A percentile compares a stretch with the other conserved stretches of the same genome.
Evolutionary conservation across 768 basidiomycete genomes (phyloP).

Genomic region (Rhodotorula sphaerocarpa): DNA sequence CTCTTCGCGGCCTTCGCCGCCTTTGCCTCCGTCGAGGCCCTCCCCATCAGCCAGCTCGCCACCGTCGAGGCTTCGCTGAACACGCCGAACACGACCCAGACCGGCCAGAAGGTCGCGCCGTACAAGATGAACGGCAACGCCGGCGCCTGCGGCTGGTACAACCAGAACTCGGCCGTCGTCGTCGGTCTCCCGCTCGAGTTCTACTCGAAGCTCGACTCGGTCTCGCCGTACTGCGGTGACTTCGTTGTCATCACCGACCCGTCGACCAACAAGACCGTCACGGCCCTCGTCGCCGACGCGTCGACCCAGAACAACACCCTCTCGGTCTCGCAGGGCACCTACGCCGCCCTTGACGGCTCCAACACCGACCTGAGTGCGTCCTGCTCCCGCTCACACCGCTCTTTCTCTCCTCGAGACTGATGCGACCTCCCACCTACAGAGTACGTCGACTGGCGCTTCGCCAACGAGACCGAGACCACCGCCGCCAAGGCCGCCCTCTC

Average conservation of each 20-base stretch:
- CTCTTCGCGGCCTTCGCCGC: slow-evolving; percentile 29
- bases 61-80: slow-evolving; percentile 23
- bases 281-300: slow-evolving; percentile 63
- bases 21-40: slow-evolving; percentile 12
- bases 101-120: slow-evolving; percentile 2
- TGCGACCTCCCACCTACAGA: slow-evolving; percentile 41
- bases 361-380: slow-evolving; percentile 11
- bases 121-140: slow-evolving; percentile 54
- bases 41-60: neutral
- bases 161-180: slow-evolving; percentile 48
- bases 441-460: slow-evolving; percentile 32
- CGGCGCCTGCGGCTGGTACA: slow-evolving; percentile 68
- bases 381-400: slow-evolving; percentile 47
- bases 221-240: slow-evolving; percentile 60
- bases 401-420: too few species aligned
- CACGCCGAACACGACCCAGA: slow-evolving; percentile 19
- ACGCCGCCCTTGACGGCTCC: slow-evolving; percentile 42
- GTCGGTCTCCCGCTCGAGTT: slow-evolving; percentile 51
- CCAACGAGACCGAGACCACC: slow-evolving; percentile 34
- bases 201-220: slow-evolving; percentile 45
- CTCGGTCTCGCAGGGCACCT: slow-evolving; percentile 41
- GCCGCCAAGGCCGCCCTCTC: slow-evolving; percentile 49
- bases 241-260: slow-evolving; percentile 59
- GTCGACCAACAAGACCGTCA: slow-evolving; percentile 52
- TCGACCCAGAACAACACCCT: slow-evolving; percentile 42